A percentile compares a stretch with the other conserved stretches of the same genome.
phyloP scores from a whole-genome alignment of 257 asterid species.

The Salvia splendens region DNA sequence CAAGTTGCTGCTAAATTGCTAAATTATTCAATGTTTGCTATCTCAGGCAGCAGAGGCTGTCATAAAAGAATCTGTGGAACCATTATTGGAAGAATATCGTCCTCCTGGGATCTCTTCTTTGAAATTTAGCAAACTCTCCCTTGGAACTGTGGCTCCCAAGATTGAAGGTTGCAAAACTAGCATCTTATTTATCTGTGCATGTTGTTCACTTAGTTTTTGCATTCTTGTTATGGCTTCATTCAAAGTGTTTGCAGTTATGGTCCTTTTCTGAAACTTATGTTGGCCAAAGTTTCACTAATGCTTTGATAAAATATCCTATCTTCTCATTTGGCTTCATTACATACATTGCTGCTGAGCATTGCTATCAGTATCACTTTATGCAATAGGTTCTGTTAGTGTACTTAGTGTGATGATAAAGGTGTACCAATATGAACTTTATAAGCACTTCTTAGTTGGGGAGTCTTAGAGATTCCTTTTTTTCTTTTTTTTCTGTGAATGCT shows the following conservation, averaged over 20 bases:
- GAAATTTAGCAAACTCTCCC: constrained; percentile 89
- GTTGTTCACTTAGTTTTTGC: constrained; percentile 15
- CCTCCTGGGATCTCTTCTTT: constrained; percentile 84
- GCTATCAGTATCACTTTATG: constrained; percentile 1
- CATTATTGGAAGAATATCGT: constrained; percentile 92
- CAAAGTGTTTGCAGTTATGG: background rate
- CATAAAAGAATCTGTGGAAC: constrained; percentile 92
- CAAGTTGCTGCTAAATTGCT: constrained; percentile 18
- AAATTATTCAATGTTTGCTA: constrained; percentile 33
- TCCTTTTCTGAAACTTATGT: constrained; percentile 12
- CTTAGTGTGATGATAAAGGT: background rate
- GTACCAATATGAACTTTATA: background rate
- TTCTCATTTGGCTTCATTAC: constrained; percentile 10
- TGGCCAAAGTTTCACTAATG: background rate
- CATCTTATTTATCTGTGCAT: background rate
- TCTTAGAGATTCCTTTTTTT: background rate
- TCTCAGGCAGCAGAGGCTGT: constrained; percentile 95
- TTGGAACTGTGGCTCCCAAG: constrained; percentile 98
- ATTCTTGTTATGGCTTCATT: constrained; percentile 3
- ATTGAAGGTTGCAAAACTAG: constrained; percentile 71
- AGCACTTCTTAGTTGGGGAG: constrained; percentile 1
- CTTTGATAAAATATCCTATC: constrained; percentile 1
- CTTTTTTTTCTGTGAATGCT: background rate
- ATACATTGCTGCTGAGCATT: constrained; percentile 11
- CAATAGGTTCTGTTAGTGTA: background rate